Percentiles rank a stretch among this genome's conserved stretches.
Conservation (phyloP, 176 grass and related monocot genomes). For the Triticum dicoccoides region DNA sequence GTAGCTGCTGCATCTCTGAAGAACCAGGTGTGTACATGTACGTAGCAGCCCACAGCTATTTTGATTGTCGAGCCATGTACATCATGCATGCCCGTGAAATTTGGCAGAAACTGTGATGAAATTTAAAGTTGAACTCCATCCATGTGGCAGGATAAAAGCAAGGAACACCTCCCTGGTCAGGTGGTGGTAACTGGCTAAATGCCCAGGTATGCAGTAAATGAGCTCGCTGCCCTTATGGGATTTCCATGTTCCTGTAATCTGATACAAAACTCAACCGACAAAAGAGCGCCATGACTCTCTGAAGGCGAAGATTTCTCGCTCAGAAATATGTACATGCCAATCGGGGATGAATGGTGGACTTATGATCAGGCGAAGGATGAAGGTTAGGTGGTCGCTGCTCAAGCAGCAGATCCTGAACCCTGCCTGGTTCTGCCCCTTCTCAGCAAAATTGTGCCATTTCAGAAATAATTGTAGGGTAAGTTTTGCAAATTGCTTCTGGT, state of each 20-base stretch:
- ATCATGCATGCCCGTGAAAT: not conserved
- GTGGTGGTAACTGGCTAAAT: not conserved
- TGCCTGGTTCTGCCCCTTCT: not conserved
- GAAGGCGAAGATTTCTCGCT: not conserved
- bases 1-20: too few relatives aligned
- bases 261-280: not conserved
- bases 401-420: not conserved
- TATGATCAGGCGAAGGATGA: not conserved
- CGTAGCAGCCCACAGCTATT: too few relatives aligned
- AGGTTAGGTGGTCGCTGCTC: not conserved
- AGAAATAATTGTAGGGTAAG: not conserved
- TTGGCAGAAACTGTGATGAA: not conserved
- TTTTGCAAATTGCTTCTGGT: not conserved
- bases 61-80: too few relatives aligned
- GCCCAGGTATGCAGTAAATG: too few relatives aligned
- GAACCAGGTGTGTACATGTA: too few relatives aligned
- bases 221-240: not conserved
- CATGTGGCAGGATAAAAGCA: not conserved
- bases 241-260: not conserved
- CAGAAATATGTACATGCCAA: not conserved
- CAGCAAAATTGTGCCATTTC: not conserved
- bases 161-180: not conserved
- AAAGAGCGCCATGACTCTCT: not conserved
- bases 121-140: not conserved
- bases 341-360: not conserved